Evolutionary conservation across 2,329 filamentous ascomycete species (phyloP).

Genomic region (Xylariales sp.): DNA sequence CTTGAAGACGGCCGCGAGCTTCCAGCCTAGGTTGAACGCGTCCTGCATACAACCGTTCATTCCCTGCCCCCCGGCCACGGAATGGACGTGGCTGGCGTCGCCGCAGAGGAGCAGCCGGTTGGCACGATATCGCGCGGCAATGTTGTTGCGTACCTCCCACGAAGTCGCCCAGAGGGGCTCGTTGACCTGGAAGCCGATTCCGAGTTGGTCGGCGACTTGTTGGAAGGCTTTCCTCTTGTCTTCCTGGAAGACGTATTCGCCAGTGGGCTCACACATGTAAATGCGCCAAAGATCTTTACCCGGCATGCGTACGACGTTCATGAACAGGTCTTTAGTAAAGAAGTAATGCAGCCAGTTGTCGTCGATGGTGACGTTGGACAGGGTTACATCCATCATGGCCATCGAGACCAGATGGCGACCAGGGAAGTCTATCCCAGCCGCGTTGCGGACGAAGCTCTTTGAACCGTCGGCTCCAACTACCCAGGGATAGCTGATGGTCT

Average conservation of each 20-base stretch:
- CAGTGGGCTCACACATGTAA: conserved; percentile 7
- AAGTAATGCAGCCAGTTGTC: conserved; percentile 11
- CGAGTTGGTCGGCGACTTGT: conserved; percentile 13
- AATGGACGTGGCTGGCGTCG: conserved; percentile 78
- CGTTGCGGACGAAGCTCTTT: conserved; percentile 9
- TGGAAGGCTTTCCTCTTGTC: conserved; percentile 13
- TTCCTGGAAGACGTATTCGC: conserved; percentile 4
- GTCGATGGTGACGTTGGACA: conserved; percentile 5
- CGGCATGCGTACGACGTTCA: conserved; percentile 5
- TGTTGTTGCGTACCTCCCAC: conserved; percentile 3
- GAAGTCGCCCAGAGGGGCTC: background rate
- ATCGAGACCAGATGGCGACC: conserved; percentile 2
- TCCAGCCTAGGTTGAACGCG: conserved; percentile 69
- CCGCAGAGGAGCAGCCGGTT: conserved; percentile 24
- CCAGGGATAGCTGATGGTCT: conserved; percentile 15
- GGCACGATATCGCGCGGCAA: conserved; percentile 17
- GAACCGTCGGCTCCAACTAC: conserved; percentile 11
- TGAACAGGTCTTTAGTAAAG: conserved; percentile 11
- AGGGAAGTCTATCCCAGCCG: conserved; percentile 13
- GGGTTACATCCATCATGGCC: conserved; percentile 13
- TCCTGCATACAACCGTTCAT: conserved; percentile 73
- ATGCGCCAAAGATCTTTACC: conserved; percentile 11
- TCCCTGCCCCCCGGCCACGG: conserved; percentile 76
- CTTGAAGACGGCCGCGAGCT: conserved; percentile 49
- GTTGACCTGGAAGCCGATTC: conserved; percentile 7